phyloP scores from a whole-genome alignment of 2,329 filamentous ascomycete species.

The Botrytis aclada region DNA sequence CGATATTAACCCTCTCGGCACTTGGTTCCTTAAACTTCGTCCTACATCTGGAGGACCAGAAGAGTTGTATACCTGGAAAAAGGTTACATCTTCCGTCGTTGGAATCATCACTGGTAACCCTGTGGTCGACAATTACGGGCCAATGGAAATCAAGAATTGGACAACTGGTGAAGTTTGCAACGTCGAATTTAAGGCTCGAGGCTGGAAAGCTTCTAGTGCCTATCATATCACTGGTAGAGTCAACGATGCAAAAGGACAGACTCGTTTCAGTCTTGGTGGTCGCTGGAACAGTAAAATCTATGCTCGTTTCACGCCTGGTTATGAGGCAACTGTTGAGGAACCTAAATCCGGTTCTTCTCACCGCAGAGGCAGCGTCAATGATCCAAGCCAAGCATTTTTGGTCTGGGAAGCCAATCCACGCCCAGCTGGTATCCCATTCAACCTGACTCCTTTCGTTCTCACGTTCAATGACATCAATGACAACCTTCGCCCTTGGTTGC shows the following conservation, averaged over 20 bases:
- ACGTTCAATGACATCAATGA: slow-evolving; percentile 91
- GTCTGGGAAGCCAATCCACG: slow-evolving; percentile 88
- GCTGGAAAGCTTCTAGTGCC: slow-evolving; percentile 91
- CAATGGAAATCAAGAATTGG: slow-evolving; percentile 97
- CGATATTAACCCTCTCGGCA: slow-evolving; percentile 92
- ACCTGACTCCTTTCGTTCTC: slow-evolving; percentile 91
- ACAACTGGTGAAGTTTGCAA: slow-evolving; percentile 88
- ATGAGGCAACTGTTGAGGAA: slow-evolving; percentile 69
- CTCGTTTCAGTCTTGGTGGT: slow-evolving; percentile 85
- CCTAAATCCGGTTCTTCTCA: slow-evolving; percentile 43
- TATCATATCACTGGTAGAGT: slow-evolving; percentile 88
- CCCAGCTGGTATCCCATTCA: slow-evolving; percentile 87
- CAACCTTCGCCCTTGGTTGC: slow-evolving; percentile 70
- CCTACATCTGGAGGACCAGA: slow-evolving; percentile 71
- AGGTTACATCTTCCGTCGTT: slow-evolving; percentile 95
- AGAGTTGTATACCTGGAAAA: slow-evolving; percentile 98
- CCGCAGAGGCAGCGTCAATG: slow-evolving; percentile 52
- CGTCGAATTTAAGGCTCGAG: slow-evolving; percentile 90
- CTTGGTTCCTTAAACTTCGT: slow-evolving; percentile 89
- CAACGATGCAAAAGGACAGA: slow-evolving; percentile 71
- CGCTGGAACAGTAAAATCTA: slow-evolving; percentile 98
- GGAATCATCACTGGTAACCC: slow-evolving; percentile 97
- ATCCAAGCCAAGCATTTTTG: slow-evolving; percentile 74
- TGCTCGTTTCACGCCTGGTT: slow-evolving; percentile 86
- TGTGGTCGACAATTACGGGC: slow-evolving; percentile 94